Conservation (phyloP, 2,329 filamentous ascomycete species). For the Phialophora chinensis region DNA sequence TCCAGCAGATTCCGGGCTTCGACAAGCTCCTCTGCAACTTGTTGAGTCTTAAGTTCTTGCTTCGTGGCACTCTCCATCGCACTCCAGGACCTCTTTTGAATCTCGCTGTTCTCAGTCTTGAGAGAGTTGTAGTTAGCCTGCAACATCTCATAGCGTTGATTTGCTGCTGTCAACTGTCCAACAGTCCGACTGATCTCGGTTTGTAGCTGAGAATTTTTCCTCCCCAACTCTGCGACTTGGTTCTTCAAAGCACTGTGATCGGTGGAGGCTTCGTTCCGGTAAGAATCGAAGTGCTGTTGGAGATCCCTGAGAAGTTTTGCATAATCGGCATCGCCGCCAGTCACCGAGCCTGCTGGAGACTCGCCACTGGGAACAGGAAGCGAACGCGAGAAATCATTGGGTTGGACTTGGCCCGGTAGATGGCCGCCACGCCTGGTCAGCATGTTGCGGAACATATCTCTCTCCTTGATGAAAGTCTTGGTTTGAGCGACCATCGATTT, state of each 20-base stretch:
- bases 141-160: slow-evolving; percentile 85
- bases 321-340: slow-evolving; percentile 70
- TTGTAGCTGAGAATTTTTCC: slow-evolving; percentile 82
- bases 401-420: slow-evolving; percentile 63
- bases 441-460: slow-evolving; percentile 97
- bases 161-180: slow-evolving; percentile 80
- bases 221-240: slow-evolving; percentile 79
- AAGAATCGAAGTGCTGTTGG: slow-evolving; percentile 86
- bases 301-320: slow-evolving; percentile 82
- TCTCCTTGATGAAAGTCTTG: slow-evolving; percentile 92
- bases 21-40: slow-evolving; percentile 90
- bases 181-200: slow-evolving; percentile 78
- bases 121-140: slow-evolving; percentile 85
- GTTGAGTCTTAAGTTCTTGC: slow-evolving; percentile 87
- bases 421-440: slow-evolving; percentile 76
- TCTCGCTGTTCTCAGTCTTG: slow-evolving; percentile 81
- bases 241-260: slow-evolving; percentile 83
- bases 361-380: slow-evolving; percentile 59
- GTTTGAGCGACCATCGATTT: slow-evolving; percentile 80
- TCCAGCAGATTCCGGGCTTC: slow-evolving; percentile 82
- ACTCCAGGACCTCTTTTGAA: slow-evolving; percentile 79
- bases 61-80: slow-evolving; percentile 84
- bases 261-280: slow-evolving; percentile 81
- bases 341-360: slow-evolving; percentile 57
- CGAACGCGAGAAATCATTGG: slow-evolving; percentile 74